Conservation (phyloP, 352 stramenopile genomes). For the Phytophthora sansomeana region DNA sequence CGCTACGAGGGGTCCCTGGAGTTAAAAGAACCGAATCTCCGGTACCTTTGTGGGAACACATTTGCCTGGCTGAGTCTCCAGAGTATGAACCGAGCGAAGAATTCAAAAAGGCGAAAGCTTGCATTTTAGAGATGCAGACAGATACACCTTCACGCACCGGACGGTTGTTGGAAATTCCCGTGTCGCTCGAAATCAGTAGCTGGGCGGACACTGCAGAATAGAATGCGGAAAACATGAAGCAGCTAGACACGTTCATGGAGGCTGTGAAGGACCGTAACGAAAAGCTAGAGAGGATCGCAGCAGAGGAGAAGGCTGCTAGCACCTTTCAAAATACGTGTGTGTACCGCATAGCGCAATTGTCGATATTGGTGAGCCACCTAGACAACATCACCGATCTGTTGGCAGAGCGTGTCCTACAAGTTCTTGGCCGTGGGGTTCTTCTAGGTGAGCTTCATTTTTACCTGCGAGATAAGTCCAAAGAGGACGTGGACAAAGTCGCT, state of each 20-base stretch:
- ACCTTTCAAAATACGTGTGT: neutral
- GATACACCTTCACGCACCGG: neutral
- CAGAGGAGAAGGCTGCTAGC: neutral
- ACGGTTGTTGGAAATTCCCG: conserved; percentile 14
- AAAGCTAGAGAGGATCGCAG: neutral
- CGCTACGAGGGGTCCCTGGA: neutral
- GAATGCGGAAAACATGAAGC: conserved; percentile 11
- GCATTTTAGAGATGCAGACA: conserved; percentile 17
- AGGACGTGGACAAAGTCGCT: neutral
- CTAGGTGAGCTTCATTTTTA: conserved; percentile 8
- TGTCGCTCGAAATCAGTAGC: conserved; percentile 15
- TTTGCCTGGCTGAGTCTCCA: conserved; percentile 12
- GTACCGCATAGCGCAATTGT: conserved; percentile 16
- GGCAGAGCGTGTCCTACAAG: conserved; percentile 6
- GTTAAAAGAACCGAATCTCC: neutral
- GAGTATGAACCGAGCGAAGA: conserved; percentile 10
- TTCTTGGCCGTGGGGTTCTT: conserved; percentile 12
- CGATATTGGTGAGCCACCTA: neutral
- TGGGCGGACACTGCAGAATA: conserved; percentile 12
- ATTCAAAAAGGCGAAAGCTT: conserved; percentile 12
- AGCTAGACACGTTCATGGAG: conserved; percentile 6
- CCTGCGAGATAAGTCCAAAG: neutral
- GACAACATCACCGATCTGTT: conserved; percentile 2
- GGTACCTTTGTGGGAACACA: conserved; percentile 7
- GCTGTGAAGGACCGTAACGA: neutral